Base-by-base conservation (phyloP, 2,329 filamentous ascomycete genomes). In the Alternaria viburni region DNA sequence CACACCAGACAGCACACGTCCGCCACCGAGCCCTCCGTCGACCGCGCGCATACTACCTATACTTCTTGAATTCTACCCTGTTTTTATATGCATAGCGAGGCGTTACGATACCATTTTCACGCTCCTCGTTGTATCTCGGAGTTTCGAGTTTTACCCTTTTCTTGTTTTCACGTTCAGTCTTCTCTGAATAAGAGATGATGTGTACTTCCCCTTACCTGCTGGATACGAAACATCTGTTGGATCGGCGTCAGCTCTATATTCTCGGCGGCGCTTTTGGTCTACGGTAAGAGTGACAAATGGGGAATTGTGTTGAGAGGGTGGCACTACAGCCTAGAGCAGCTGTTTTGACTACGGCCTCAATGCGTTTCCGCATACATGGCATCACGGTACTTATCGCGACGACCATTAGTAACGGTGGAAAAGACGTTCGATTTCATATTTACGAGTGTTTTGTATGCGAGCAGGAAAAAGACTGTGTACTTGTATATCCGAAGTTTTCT, bases 61-160 rank as follows among this genome's bases (percentile, higher is more conserved):
- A 15, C 47, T 36, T 36, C 30, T 55, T 51, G 19, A 50, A 54
- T 55, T 21, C 28, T n/a, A 54, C 30, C 6, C 19, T 59, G 32
- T 69, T 67, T 59, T 61, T 66, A 36, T 54, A 59, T 75, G 77
- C 77, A 79, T 79, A 79, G 76, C 77, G 75, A 74, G 77, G 77
- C 76, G 77, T 79, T 74, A 70, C 70, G 70, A 77, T 78, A 77
- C 74, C 74, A 75, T 62, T 73, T 69, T 57, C 61, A 50, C 54
- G 58, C 44, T 36, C 61, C 64, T 62, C 56, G 57, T 54, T 32
- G 55, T 60, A 61, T 61, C 45, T 50, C 49, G 54, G 61, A 59
- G 46, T 66, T 62, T 62, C 23, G 28, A 45, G 15, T 30, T 64
- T 55, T 54, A 41, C 43, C 57, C 52, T 64, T 59, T 55, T 65